These are phyloP conservation scores for Barnettozyma wickerhamii DNA, from an alignment of 805 yeast species.

Conservation along the genomic window DNA sequence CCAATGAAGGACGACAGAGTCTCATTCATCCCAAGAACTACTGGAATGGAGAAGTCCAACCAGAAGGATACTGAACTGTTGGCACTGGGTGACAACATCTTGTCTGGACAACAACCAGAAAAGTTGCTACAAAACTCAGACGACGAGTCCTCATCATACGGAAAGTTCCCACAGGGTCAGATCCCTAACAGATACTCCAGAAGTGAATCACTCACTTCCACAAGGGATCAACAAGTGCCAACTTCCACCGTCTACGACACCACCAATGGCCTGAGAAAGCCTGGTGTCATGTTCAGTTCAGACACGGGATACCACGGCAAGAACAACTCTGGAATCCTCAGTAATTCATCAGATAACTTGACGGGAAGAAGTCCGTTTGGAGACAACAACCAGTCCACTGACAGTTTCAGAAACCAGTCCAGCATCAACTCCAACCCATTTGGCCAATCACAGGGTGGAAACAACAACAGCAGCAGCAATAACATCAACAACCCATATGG, in stretches of 20 bases:
- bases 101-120: conserved; percentile 26
- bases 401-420: neutral
- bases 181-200: conserved; percentile 1
- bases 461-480: too few species aligned
- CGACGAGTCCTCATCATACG: conserved; percentile 8
- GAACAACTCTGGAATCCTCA: neutral
- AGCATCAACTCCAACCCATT: neutral
- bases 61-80: conserved; percentile 27
- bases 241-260: conserved; percentile 8
- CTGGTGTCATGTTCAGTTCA: conserved; percentile 7
- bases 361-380: conserved; percentile 6
- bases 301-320: conserved; percentile 7
- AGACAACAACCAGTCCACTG: neutral
- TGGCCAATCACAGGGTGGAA: too few species aligned
- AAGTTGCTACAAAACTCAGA: conserved; percentile 13
- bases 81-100: conserved; percentile 26
- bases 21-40: conserved; percentile 76
- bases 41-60: conserved; percentile 21
- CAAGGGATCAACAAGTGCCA: conserved; percentile 5
- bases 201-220: conserved; percentile 3
- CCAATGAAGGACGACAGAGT: conserved; percentile 97
- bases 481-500: too few species aligned
- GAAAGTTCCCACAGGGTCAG: conserved; percentile 2
- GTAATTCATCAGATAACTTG: neutral
- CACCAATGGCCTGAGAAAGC: conserved; percentile 2